Percentiles rank a stretch among this genome's conserved stretches.
Conservation (phyloP, 305 asterid genomes). For the Rubia tinctorum region DNA sequence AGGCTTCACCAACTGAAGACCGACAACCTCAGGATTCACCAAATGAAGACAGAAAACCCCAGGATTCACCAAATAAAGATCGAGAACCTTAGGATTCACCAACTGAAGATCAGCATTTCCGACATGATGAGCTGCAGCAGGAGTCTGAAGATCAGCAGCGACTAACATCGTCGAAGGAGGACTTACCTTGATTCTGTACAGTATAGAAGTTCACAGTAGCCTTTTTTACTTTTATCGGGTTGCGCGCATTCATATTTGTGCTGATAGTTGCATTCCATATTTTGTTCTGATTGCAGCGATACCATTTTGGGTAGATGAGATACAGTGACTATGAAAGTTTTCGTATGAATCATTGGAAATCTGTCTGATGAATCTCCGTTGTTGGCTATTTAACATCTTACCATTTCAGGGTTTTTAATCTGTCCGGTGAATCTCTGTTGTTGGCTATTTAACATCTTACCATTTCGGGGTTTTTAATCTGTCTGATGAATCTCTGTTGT, state of each 20-base stretch:
- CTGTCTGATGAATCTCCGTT: background rate
- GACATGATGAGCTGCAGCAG: conserved; percentile 12
- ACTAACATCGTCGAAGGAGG: conserved; percentile 16
- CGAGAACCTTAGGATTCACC: background rate
- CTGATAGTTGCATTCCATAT: background rate
- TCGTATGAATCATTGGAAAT: background rate
- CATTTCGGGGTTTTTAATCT: background rate
- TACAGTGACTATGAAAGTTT: background rate
- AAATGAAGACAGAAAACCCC: background rate
- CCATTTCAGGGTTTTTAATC: background rate
- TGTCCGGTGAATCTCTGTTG: background rate
- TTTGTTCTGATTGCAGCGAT: background rate
- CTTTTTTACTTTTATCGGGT: background rate
- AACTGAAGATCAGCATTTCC: background rate
- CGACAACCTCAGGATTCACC: background rate
- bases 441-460: background rate
- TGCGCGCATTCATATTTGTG: background rate
- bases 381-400: background rate
- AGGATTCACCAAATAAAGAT: background rate
- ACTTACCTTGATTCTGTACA: conserved; percentile 24
- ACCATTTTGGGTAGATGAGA: background rate
- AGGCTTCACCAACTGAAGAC: background rate
- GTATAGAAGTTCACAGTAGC: conserved; percentile 7
- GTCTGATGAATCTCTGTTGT: background rate
- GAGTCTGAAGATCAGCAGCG: conserved; percentile 16